Evolutionary conservation across 1,284 basidiomycete species (phyloP), one percentile per base, ranked within the genome.

Genomic region (Rhodotorula sp.): DNA sequence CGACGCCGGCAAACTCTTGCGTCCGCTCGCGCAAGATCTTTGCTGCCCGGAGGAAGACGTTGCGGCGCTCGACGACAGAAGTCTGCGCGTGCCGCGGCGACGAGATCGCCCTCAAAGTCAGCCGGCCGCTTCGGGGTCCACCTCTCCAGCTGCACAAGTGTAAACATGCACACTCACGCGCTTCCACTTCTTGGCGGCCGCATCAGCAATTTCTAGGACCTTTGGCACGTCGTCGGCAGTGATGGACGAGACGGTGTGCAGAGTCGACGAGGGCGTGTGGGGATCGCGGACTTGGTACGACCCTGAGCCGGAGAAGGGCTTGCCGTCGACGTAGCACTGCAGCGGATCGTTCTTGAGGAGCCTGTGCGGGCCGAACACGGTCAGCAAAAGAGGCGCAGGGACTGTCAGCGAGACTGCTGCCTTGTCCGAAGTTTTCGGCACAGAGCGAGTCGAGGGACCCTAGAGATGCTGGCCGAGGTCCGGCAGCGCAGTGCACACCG

Each of bases 281-380:
- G 78, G 75, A 62, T 78, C 77, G 23, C 62, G 45, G 63, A 81
- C 77, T 4, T 75, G 38, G 65, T 77, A 81, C 4, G 75, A 77
- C n/a, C 69, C 64, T 5, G 61, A 45, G 28, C 45, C 19, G 21
- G 64, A 67, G 54, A 69, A 77, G 18, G 77, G 65, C 50, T 77
- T 59, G 61, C 78, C 79, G 68, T 77, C 71, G 68, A 81, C 60
- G 64, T 78, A 74, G 68, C 77, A 77, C 14, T 80, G 80, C 5
- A 81, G 59, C 12, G 69, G 62, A 2, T 60, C 56, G 49, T 56
- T 28, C 7, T 62, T 38, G 34, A 73, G 66, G 57, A 73, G 60
- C 8, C 47, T 16, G 38, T 34, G 31, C 43, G 34, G 26, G 8
- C 52, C 26, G 52, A 10, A 7, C 8, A 8, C 52, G 52, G 10